Evolutionary conservation across 2,329 filamentous ascomycete genomes (phyloP).

Genomic region (Colletotrichum orbiculare): DNA sequence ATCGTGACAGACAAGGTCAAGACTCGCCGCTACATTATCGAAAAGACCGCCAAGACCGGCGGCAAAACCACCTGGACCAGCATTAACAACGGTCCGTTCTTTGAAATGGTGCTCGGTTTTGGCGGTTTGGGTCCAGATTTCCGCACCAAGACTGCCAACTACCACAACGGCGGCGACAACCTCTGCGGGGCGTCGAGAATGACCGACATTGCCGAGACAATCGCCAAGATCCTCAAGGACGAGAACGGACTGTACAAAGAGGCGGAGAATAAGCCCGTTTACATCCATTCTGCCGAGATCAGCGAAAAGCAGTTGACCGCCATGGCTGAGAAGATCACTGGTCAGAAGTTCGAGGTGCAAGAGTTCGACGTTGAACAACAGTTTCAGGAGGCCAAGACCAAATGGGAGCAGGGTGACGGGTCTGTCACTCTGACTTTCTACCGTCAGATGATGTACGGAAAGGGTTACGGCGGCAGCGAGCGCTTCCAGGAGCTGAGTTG

Average conservation of each 20-base stretch:
- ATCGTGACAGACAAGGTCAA: conserved; percentile 39
- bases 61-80: conserved; percentile 44
- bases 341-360: conserved; percentile 1
- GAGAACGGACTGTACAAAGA: conserved; percentile 49
- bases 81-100: conserved; percentile 56
- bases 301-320: conserved; percentile 62
- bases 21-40: conserved; percentile 26
- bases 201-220: conserved; percentile 56
- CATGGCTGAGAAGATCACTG: conserved; percentile 38
- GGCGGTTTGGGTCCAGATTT: conserved; percentile 36
- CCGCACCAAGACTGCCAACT: conserved; percentile 45
- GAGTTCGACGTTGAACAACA: conserved; percentile 6
- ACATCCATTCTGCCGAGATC: conserved; percentile 59
- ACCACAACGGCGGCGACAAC: conserved; percentile 61
- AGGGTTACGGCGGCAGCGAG: conserved; percentile 24
- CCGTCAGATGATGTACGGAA: conserved; percentile 26
- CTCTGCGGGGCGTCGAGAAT: conserved; percentile 59
- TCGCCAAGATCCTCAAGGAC: conserved; percentile 54
- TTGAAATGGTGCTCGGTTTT: conserved; percentile 39
- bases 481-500: conserved; percentile 31
- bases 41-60: conserved; percentile 28
- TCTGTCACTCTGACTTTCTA: conserved; percentile 21
- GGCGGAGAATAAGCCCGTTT: conserved; percentile 65
- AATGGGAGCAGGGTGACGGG: background rate
- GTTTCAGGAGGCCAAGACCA: conserved; percentile 10